Evolutionary conservation across 2,329 filamentous ascomycete genomes (phyloP), one percentile per base, ranked within the genome.

Genomic region (Pyrenochaeta sp.): DNA sequence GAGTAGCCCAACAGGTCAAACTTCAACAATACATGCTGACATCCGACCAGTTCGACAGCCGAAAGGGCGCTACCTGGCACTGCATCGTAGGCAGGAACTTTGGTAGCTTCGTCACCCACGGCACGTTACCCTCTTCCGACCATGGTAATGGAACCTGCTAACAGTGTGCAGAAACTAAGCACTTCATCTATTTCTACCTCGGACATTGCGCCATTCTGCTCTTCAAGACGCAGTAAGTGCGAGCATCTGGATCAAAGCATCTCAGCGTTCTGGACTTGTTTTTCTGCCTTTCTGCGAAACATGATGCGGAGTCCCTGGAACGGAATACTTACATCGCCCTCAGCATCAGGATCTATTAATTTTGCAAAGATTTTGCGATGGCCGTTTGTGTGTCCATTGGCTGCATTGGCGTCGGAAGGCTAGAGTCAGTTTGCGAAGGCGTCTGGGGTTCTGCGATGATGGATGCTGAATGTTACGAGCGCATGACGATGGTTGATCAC

Each of bases 111-210:
- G 94, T 99, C 37, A 99, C 94, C 27, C 94, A 99, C 69, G 92
- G 92, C 96, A 82, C 50, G 83, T 30, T 35, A 6, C 10, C 7
- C 15, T 20, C n/a, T n/a, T n/a, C n/a, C n/a, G n/a, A n/a, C n/a
- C n/a, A n/a, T n/a, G n/a, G n/a, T n/a, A n/a, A n/a, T n/a, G n/a
- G n/a, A n/a, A n/a, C n/a, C n/a, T n/a, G n/a, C 67, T 67, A 22
- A 68, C 35, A 17, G 5, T 3, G 7, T 28, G 24, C 77, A 96
- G 94, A 97, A 75, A 97, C 94, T 19, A 97, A 97, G 79, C 94
- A 99, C 76, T 99, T 99, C 80, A 96, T 99, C 73, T 99, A 99
- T 80, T 99, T 99, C 80, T 99, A 99, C 79, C 88, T 99, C 48
- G 94, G 94, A 41, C 94, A 97, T 81, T 96, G 91, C 74, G 94